Evolutionary conservation across 495 filamentous ascomycete genomes (phyloP).

Genomic region (Antarctomyces pellizariae): DNA sequence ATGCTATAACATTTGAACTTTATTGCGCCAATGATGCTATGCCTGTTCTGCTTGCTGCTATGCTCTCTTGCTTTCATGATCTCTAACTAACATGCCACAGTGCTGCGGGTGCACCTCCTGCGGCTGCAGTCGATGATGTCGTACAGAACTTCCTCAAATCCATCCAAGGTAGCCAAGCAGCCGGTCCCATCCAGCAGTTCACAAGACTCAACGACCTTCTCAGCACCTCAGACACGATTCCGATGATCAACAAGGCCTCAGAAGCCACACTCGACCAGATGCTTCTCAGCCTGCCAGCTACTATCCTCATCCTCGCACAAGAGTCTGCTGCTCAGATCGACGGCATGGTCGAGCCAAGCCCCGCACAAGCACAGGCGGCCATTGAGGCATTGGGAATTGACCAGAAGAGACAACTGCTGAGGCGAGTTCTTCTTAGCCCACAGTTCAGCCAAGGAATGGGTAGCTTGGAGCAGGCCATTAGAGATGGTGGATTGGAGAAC

Average conservation of each 20-base stretch:
- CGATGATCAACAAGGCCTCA: conserved; percentile 43
- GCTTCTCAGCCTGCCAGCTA: conserved; percentile 47
- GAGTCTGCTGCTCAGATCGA: conserved; percentile 26
- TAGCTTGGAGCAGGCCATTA: conserved; percentile 62
- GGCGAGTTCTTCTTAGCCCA: conserved; percentile 66
- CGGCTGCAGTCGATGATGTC: conserved; percentile 41
- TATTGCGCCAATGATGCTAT: too few relatives aligned
- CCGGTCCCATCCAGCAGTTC: conserved; percentile 22
- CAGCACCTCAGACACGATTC: conserved; percentile 46
- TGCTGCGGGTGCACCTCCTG: conserved; percentile 17
- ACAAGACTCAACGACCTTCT: conserved; percentile 79
- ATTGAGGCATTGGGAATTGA: conserved; percentile 45
- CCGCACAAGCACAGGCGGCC: conserved; percentile 42
- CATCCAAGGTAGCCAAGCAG: conserved; percentile 32
- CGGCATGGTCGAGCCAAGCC: conserved; percentile 29
- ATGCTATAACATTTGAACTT: too few relatives aligned
- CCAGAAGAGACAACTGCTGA: conserved; percentile 64
- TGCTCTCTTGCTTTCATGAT: too few relatives aligned
- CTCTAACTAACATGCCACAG: conserved; percentile 11
- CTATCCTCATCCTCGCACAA: conserved; percentile 43
- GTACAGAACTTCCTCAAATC: conserved; percentile 80
- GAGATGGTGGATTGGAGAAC: conserved; percentile 80
- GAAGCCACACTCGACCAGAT: conserved; percentile 45
- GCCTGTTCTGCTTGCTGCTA: too few relatives aligned
- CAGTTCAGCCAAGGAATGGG: conserved; percentile 75